phyloP scores from a whole-genome alignment of 495 filamentous ascomycete species.

The Apodospora peruviana region DNA sequence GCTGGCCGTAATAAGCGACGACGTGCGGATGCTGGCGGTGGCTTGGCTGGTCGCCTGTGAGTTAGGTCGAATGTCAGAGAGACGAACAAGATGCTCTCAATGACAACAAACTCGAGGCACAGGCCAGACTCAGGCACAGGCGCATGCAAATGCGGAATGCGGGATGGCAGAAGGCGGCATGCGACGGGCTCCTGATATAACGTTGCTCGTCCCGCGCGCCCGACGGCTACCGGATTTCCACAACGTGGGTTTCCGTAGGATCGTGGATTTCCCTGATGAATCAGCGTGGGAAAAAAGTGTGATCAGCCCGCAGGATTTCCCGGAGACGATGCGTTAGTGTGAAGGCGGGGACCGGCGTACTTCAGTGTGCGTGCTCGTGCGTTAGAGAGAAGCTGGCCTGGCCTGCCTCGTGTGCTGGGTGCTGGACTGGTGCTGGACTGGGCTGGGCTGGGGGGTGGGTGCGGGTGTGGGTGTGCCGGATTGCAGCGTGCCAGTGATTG shows the following conservation, averaged over 20 bases:
- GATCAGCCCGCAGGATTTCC: slow-evolving; percentile 28
- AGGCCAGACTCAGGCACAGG: too few relatives aligned
- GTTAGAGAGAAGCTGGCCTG: not conserved
- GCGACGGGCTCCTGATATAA: not conserved
- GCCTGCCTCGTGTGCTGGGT: not conserved
- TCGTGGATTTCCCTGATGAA: slow-evolving; percentile 18
- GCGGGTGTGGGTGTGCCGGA: not conserved
- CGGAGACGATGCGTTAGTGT: slow-evolving; percentile 21
- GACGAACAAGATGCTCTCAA: not conserved
- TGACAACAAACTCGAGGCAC: too few relatives aligned
- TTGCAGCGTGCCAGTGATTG: not conserved
- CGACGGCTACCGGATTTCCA: not conserved
- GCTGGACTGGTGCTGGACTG: not conserved
- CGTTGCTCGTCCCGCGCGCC: not conserved
- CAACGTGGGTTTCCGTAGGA: not conserved
- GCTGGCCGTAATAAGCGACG: too few relatives aligned
- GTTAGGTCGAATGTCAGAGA: not conserved
- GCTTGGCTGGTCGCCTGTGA: not conserved
- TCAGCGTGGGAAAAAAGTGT: slow-evolving; percentile 24
- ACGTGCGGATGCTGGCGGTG: too few relatives aligned
- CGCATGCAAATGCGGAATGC: not conserved
- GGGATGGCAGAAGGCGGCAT: not conserved
- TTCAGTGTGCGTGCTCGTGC: slow-evolving; percentile 6
- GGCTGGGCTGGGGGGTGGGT: not conserved
- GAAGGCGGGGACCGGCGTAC: slow-evolving; percentile 12